Percentiles rank a stretch among this genome's conserved stretches.
phyloP scores from a whole-genome alignment of 2,329 filamentous ascomycete genomes.

The Exophiala sp. region DNA sequence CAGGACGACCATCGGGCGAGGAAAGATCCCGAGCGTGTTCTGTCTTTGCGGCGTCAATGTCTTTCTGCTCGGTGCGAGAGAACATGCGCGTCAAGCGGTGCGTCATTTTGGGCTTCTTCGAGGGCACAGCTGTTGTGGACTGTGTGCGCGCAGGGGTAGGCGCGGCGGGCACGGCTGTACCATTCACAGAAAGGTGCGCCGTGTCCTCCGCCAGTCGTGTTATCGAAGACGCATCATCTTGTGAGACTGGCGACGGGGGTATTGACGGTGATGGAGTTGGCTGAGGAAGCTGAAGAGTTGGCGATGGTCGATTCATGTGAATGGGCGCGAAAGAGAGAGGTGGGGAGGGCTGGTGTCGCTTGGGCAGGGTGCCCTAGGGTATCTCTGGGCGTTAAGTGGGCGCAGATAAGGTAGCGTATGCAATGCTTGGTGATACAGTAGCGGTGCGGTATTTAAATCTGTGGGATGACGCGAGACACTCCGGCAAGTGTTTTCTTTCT shows the following conservation, averaged over 20 bases:
- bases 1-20: slow-evolving; percentile 30
- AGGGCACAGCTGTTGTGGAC: slow-evolving; percentile 4
- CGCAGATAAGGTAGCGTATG: slow-evolving; percentile 21
- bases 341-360: slow-evolving; percentile 5
- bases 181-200: slow-evolving; percentile 39
- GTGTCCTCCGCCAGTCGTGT: slow-evolving; percentile 42
- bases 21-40: slow-evolving; percentile 13
- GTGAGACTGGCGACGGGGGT: slow-evolving; percentile 14
- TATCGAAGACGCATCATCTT: slow-evolving; percentile 32
- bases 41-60: slow-evolving; percentile 31
- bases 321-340: slow-evolving; percentile 11
- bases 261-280: slow-evolving; percentile 14
- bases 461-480: background rate
- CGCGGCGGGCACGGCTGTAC: slow-evolving; percentile 33
- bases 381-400: slow-evolving; percentile 23
- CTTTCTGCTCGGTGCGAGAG: slow-evolving; percentile 39
- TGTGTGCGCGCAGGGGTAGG: slow-evolving; percentile 9
- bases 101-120: slow-evolving; percentile 42
- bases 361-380: slow-evolving; percentile 17
- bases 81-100: slow-evolving; percentile 47
- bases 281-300: slow-evolving; percentile 9
- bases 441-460: background rate
- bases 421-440: slow-evolving; percentile 8
- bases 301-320: slow-evolving; percentile 25
- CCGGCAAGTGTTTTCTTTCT: slow-evolving; percentile 5